Conservation (phyloP, 108 stramenopile genomes). For the Chaetoceros tenuissimus region DNA sequence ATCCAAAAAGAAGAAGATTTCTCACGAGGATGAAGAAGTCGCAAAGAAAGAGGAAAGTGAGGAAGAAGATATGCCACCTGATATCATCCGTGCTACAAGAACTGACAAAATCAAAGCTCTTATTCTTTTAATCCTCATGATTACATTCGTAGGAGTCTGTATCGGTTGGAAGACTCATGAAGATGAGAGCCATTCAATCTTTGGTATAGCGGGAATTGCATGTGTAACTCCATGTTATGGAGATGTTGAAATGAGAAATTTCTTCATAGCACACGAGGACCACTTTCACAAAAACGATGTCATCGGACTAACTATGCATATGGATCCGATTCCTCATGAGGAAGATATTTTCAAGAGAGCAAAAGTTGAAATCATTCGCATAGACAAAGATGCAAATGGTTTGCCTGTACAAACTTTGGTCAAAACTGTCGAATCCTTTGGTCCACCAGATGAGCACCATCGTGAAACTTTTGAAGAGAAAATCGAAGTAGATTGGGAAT, state of each 20-base stretch:
- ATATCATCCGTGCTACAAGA: constrained; percentile 37
- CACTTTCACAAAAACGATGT: constrained; percentile 26
- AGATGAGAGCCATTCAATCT: constrained; percentile 34
- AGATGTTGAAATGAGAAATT: constrained; percentile 27
- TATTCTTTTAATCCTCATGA: constrained; percentile 28
- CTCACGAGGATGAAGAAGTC: constrained; percentile 3
- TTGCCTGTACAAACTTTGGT: constrained; percentile 1
- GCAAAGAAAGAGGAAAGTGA: constrained; percentile 1
- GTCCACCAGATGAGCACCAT: constrained; percentile 29
- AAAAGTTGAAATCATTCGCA: constrained; percentile 14
- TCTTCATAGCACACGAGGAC: constrained; percentile 26
- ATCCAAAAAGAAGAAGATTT: neutral
- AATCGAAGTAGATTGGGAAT: constrained; percentile 27
- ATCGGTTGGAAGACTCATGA: constrained; percentile 33
- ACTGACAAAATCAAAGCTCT: constrained; percentile 34
- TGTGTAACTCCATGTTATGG: constrained; percentile 36
- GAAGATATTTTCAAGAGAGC: constrained; percentile 11
- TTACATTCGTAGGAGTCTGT: constrained; percentile 23
- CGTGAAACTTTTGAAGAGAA: constrained; percentile 17
- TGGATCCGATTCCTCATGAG: constrained; percentile 31
- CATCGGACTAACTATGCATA: constrained; percentile 26
- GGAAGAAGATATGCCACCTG: constrained; percentile 16
- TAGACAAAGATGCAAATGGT: constrained; percentile 5
- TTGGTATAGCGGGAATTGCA: constrained; percentile 36
- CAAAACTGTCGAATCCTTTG: constrained; percentile 24